Base-by-base conservation (phyloP, 495 filamentous ascomycete genomes). In the Penicillium cinerascens region DNA sequence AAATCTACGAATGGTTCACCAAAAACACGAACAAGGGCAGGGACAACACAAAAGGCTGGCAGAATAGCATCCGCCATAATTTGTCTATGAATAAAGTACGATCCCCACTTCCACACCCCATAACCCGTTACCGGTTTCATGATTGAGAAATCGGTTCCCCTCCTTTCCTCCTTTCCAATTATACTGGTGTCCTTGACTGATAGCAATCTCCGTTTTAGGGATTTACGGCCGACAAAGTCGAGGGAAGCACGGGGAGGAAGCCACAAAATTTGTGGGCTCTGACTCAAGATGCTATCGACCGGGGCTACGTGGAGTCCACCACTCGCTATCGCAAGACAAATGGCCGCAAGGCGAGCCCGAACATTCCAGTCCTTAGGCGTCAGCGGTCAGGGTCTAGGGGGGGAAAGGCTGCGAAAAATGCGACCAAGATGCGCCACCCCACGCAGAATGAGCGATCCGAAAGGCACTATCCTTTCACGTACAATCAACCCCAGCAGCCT, bases 1-100 rank as follows among this genome's bases (percentile, higher is more conserved):
- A 92, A 22, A 89, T 98, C 50, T 98, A 98, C 66, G 72, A 82
- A 21, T 98, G 93, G 89, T 95, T 97, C 62, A 78, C 81, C 21
- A 75, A 85, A 17, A 87, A 96, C 57, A 96, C 90, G 1, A 78
- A 81, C 46, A 95, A 92, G 61, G 83, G 80, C 2, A 85, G 75
- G 41, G 78, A 78, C 35, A 72, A 78, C 15, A 74, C 61, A n/a
- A 89, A 86, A 60, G 95, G 92, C 3, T 97, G 95, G 93, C 88
- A 93, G 69, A 97, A 97, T 70, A 96, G 91, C 67, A 93, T 98
- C 48, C 84, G 93, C 6, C 93, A 98, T 62, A 98, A 98, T 60
- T 73, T 98, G 0, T 96, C 91, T 11, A 98, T 98, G 93, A 98
- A 98, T 62, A 79, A 76, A 37, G 93, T 97, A 80, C 68, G 88